A percentile compares a stretch with the other conserved stretches of the same genome.
Conservation (phyloP, 1,284 basidiomycete genomes). For the Moesziomyces aphidis region DNA sequence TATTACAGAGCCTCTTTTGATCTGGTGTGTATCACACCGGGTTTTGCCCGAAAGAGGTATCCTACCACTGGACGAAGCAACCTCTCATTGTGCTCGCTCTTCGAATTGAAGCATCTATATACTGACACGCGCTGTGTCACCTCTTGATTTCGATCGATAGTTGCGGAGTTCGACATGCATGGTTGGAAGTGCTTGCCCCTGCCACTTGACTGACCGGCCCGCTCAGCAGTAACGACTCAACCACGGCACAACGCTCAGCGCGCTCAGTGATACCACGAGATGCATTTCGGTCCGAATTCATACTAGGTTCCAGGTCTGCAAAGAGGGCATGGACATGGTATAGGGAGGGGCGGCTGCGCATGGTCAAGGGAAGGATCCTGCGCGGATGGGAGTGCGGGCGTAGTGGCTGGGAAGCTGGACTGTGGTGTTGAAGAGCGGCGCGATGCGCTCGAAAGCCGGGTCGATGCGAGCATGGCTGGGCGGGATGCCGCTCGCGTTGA, state of each 20-base stretch:
- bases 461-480: constrained; percentile 24
- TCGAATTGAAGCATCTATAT: neutral
- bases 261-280: no score
- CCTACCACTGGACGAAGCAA: constrained; percentile 53
- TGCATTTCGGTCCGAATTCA: no score
- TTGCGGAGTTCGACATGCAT: neutral
- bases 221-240: no score
- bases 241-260: no score
- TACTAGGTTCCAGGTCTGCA: no score
- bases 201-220: no score
- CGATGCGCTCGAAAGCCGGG: constrained; percentile 17
- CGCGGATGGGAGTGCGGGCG: constrained; percentile 25
- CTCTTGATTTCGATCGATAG: neutral
- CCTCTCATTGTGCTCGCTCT: constrained; percentile 1
- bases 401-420: constrained; percentile 21
- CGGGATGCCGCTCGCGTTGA: constrained; percentile 32
- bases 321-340: no score
- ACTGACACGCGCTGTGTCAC: no score
- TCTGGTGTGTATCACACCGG: constrained; percentile 31
- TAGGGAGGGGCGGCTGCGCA: no score
- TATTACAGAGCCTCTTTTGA: constrained; percentile 15
- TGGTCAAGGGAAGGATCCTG: constrained; percentile 14
- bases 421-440: constrained; percentile 24
- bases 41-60: constrained; percentile 47
- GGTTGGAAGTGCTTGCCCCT: no score